phyloP scores from a whole-genome alignment of 257 asterid species.

The Petunia secreta region DNA sequence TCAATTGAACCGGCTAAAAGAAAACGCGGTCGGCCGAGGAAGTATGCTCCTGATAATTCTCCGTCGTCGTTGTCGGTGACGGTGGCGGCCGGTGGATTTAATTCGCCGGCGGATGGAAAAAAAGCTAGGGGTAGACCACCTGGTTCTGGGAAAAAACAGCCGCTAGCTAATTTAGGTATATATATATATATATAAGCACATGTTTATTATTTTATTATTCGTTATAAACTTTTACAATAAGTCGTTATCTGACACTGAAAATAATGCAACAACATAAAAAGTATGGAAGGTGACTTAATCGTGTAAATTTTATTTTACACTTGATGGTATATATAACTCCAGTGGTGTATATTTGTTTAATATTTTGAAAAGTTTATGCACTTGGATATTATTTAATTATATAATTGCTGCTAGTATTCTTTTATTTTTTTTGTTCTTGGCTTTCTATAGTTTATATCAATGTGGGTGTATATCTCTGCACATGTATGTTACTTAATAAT shows the following conservation, averaged over 20 bases:
- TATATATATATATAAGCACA: background rate
- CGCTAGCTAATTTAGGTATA: conserved; percentile 7
- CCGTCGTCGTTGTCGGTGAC: conserved; percentile 1
- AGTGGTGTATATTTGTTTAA: too few relatives aligned
- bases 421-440: background rate
- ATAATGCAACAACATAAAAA: too few relatives aligned
- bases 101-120: conserved; percentile 20
- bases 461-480: background rate
- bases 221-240: background rate
- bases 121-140: conserved; percentile 30
- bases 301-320: too few relatives aligned
- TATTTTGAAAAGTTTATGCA: too few relatives aligned
- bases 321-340: too few relatives aligned
- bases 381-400: too few relatives aligned
- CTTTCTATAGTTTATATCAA: background rate
- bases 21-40: conserved; percentile 35
- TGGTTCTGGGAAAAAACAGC: conserved; percentile 23
- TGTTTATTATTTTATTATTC: background rate
- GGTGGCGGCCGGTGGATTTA: conserved; percentile 8
- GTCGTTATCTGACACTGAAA: background rate
- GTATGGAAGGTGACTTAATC: too few relatives aligned
- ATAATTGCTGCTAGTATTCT: too few relatives aligned
- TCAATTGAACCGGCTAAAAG: conserved; percentile 21
- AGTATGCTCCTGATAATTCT: conserved; percentile 28
- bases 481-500: conserved; percentile 10